These are phyloP conservation scores for Aspergillus sp. DNA, from an alignment of 2,329 filamentous ascomycete genomes.

Conservation along the genomic window DNA sequence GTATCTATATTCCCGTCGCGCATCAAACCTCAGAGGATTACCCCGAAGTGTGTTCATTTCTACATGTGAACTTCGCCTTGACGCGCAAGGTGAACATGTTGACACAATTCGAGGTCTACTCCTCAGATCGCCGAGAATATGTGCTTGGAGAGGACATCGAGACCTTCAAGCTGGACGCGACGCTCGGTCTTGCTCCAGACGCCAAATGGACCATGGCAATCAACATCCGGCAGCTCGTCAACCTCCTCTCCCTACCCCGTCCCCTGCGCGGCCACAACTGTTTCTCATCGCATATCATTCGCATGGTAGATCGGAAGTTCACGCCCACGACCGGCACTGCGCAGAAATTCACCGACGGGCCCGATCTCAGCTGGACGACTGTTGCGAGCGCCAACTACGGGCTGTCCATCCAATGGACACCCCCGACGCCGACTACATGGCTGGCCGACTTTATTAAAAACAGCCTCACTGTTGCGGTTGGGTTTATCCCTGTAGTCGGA, in stretches of 20 bases:
- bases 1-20: conserved; percentile 6
- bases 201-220: background rate
- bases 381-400: background rate
- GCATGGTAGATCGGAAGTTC: background rate
- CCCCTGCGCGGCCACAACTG: background rate
- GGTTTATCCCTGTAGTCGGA: conserved; percentile 2
- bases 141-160: background rate
- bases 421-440: background rate
- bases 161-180: background rate
- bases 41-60: background rate
- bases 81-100: background rate
- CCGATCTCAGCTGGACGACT: background rate
- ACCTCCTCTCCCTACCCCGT: conserved; percentile 1
- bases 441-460: background rate
- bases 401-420: conserved; percentile 1
- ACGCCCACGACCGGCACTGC: background rate
- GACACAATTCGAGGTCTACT: background rate
- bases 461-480: background rate
- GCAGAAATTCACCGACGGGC: background rate
- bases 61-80: conserved; percentile 2
- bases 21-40: conserved; percentile 1
- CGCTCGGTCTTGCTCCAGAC: background rate
- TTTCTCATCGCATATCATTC: background rate
- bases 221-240: conserved; percentile 2
- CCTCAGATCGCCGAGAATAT: background rate